phyloP scores from a whole-genome alignment of 176 grass and related monocot genomes.

The Alopecurus myosuroides region DNA sequence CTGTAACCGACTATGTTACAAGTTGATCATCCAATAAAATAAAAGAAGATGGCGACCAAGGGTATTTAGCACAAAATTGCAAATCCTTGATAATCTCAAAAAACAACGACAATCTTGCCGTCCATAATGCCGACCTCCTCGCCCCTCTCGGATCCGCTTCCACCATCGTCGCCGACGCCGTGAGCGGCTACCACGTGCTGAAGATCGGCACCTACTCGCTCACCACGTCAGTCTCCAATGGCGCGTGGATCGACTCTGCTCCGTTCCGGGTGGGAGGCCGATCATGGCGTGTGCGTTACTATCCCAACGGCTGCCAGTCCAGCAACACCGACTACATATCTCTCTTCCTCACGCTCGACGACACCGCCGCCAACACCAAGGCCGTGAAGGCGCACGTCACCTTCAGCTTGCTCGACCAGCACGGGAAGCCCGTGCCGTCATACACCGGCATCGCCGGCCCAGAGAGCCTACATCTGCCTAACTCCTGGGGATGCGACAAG shows the following conservation, averaged over 20 bases:
- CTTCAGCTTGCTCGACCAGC: background rate
- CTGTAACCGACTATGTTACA: too few relatives aligned
- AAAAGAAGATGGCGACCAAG: too few relatives aligned
- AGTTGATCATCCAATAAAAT: too few relatives aligned
- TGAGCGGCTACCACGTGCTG: background rate
- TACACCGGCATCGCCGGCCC: background rate
- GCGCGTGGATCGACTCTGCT: background rate
- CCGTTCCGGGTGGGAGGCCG: background rate
- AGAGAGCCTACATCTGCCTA: too few relatives aligned
- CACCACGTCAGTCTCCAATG: background rate
- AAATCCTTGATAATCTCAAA: too few relatives aligned
- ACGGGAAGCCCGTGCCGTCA: background rate
- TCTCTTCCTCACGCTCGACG: background rate
- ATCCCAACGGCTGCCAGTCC: background rate
- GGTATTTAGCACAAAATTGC: too few relatives aligned
- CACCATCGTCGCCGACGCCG: background rate
- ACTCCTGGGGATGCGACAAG: background rate
- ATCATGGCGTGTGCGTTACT: background rate
- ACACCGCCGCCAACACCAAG: background rate
- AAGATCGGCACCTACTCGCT: background rate
- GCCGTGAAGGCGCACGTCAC: background rate
- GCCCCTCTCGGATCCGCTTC: background rate
- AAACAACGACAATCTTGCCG: too few relatives aligned
- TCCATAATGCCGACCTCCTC: background rate
- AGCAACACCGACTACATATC: background rate